Base-by-base conservation (phyloP, 768 basidiomycete genomes). In the Leccinum incarnatum region DNA sequence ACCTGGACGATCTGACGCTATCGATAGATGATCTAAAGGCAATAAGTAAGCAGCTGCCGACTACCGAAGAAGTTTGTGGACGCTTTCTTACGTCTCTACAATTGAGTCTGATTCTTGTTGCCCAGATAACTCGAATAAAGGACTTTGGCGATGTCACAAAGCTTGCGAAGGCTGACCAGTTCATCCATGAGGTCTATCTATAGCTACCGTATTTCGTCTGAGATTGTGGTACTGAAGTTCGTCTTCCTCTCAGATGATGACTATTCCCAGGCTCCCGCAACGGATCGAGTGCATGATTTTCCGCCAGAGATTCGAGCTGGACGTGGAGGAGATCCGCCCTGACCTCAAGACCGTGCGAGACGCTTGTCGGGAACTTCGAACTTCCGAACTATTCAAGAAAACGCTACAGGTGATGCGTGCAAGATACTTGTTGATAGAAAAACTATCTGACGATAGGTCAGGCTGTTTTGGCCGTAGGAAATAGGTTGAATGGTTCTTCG, bases 241-340 rank as follows among this genome's bases (percentile, higher is more conserved):
- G 37, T 23, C 14, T 6, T 27, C 17, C 5, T 45, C 21, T 11
- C 48, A 95, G 91, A 88, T 95, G 55, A 87, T 87, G 78, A 74
- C 75, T 1, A 87, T 96, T 36, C 91, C 93, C 2, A 79, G 91
- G 23, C 80, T 96, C 10, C 67, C 82, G 3, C 81, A 88, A 61
- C 83, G 95, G 5, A 68, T 95, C 25, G 84, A 88, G 5, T 89
- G 87, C 67, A 94, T 96, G 88, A 67, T 93, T 12, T 95, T 89
- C 70, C 84, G 92, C 11, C 81, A 84, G n/a, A 86, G 84, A 62
- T 79, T 96, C 14, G 91, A 95, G 51, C 68, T 93, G 47, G 91
- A 93, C 45, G 79, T 94, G 34, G 90, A 86, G 59, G 94, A 98
- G 75, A 79, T 91, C 37, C 82, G 88, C 21, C 91, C 92, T 0